Conservation (phyloP, 345 rosid species). For the Psidium guajava region DNA sequence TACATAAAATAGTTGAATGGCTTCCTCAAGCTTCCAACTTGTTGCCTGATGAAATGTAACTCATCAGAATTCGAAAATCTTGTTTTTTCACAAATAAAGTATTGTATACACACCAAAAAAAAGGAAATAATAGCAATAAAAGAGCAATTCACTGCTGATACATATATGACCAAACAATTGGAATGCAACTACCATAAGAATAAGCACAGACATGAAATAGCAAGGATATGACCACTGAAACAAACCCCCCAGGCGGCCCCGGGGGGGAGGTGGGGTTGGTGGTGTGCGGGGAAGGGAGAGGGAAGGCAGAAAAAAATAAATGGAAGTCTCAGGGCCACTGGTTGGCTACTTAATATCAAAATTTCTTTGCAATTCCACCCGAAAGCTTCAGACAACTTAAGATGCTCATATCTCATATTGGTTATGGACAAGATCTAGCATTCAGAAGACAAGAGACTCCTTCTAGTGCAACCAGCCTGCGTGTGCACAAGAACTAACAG, state of each 20-base stretch:
- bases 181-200: background rate
- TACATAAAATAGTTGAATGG: constrained; percentile 84
- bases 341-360: background rate
- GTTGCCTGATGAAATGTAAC: constrained; percentile 50
- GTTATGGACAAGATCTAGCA: background rate
- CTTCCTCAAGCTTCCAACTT: constrained; percentile 95
- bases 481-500: background rate
- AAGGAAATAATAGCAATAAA: background rate
- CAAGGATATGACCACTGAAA: background rate
- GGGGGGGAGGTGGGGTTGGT: background rate
- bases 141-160: background rate
- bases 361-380: background rate
- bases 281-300: background rate
- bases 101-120: background rate
- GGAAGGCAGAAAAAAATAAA: background rate
- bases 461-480: background rate
- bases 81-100: background rate
- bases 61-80: background rate
- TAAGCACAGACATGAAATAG: background rate
- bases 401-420: background rate
- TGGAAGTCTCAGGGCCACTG: background rate
- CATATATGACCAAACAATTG: background rate
- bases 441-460: background rate
- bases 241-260: too few species aligned
- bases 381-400: background rate